Percentiles rank a stretch among this genome's conserved stretches.
phyloP scores from a whole-genome alignment of 2,329 filamentous ascomycete genomes.

The Botrytis aclada region DNA sequence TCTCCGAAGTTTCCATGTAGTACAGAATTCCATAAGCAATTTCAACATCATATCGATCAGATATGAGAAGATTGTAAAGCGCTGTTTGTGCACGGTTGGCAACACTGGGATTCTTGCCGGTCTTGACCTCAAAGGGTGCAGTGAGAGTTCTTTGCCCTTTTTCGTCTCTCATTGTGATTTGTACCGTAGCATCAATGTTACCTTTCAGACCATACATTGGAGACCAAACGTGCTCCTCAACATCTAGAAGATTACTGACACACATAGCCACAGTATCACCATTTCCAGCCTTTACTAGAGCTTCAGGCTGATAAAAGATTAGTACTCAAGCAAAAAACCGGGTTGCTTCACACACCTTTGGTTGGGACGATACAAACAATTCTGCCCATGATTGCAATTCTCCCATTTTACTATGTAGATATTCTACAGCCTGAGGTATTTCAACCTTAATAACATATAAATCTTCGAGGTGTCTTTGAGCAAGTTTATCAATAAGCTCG shows the following conservation, averaged over 20 bases:
- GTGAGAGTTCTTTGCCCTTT: constrained; percentile 67
- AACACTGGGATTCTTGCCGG: constrained; percentile 77
- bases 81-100: constrained; percentile 91
- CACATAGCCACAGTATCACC: constrained; percentile 75
- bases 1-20: constrained; percentile 89
- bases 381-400: constrained; percentile 81
- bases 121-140: constrained; percentile 94
- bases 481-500: constrained; percentile 62
- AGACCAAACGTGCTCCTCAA: constrained; percentile 98
- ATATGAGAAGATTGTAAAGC: constrained; percentile 86
- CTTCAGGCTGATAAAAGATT: constrained; percentile 52
- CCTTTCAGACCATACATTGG: constrained; percentile 96
- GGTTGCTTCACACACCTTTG: constrained; percentile 51
- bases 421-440: constrained; percentile 68
- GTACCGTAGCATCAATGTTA: constrained; percentile 95
- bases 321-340: constrained; percentile 9
- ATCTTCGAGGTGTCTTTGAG: constrained; percentile 80
- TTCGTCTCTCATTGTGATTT: constrained; percentile 75
- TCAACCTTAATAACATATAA: constrained; percentile 83
- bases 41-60: constrained; percentile 91
- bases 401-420: constrained; percentile 78
- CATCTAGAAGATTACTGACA: constrained; percentile 89
- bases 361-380: constrained; percentile 70
- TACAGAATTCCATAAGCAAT: constrained; percentile 89
- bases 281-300: constrained; percentile 75